Percentiles rank a stretch among this genome's conserved stretches.
Conservation (phyloP, 108 stramenopile species). For the Poteriospumella lacustris region DNA sequence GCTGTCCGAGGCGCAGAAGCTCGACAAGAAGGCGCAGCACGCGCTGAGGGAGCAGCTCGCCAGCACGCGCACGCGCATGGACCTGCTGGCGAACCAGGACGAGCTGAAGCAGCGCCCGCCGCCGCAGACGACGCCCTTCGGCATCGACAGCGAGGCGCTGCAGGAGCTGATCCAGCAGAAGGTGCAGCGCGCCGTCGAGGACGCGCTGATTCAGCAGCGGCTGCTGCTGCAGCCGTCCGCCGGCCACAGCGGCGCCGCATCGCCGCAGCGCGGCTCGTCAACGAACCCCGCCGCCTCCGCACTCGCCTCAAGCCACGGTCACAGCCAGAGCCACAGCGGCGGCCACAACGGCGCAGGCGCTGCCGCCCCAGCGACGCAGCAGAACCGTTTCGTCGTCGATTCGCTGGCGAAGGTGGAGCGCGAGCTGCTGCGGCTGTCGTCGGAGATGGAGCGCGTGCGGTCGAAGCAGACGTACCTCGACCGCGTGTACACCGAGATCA, state of each 20-base stretch:
- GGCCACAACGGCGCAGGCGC: too few relatives aligned
- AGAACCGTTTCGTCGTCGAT: background rate
- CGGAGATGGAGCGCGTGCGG: background rate
- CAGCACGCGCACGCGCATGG: background rate
- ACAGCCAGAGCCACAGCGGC: too few relatives aligned
- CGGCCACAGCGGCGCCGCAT: background rate
- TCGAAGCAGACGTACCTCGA: background rate
- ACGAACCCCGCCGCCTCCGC: background rate
- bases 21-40: background rate
- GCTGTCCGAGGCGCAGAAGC: background rate
- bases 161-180: background rate
- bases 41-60: background rate
- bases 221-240: background rate
- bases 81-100: background rate
- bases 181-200: background rate
- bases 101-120: background rate
- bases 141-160: background rate
- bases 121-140: background rate
- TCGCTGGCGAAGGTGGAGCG: background rate
- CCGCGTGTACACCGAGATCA: background rate
- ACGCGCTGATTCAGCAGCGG: background rate
- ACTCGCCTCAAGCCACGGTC: background rate
- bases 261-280: background rate
- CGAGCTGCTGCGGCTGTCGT: background rate
- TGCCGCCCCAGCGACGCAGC: background rate